A percentile compares a stretch with the other conserved stretches of the same genome.
These are phyloP conservation scores for Thraustotheca clavata DNA, from an alignment of 352 stramenopile genomes.

Conservation along the genomic window DNA sequence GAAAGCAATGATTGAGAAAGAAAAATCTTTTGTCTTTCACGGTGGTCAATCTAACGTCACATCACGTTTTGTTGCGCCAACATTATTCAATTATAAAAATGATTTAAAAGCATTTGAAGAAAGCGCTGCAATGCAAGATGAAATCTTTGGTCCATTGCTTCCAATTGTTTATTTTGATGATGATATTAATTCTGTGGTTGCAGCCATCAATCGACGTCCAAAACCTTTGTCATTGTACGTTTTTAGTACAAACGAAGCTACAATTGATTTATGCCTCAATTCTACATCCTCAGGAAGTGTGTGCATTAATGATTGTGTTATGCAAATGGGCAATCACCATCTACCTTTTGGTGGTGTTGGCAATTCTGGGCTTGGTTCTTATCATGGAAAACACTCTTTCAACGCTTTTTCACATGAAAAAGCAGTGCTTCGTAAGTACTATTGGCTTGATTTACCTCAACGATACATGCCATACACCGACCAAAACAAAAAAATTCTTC, in stretches of 20 bases:
- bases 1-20: slow-evolving; percentile 42
- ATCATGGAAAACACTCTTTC: slow-evolving; percentile 78
- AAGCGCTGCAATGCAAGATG: slow-evolving; percentile 80
- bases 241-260: slow-evolving; percentile 46
- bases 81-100: slow-evolving; percentile 83
- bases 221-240: slow-evolving; percentile 85
- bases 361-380: slow-evolving; percentile 66
- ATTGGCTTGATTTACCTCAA: slow-evolving; percentile 38
- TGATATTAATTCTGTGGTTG: slow-evolving; percentile 29
- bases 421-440: slow-evolving; percentile 57
- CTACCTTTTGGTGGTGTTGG: slow-evolving; percentile 82
- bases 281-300: slow-evolving; percentile 52
- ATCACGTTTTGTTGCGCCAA: slow-evolving; percentile 78
- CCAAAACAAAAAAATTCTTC: neutral
- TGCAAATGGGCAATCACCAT: slow-evolving; percentile 54
- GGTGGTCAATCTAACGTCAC: slow-evolving; percentile 51
- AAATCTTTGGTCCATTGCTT: slow-evolving; percentile 95
- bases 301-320: slow-evolving; percentile 72
- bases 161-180: slow-evolving; percentile 79
- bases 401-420: slow-evolving; percentile 68
- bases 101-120: slow-evolving; percentile 37
- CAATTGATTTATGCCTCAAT: slow-evolving; percentile 30
- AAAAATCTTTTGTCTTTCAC: slow-evolving; percentile 44
- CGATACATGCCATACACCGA: slow-evolving; percentile 45
- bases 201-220: slow-evolving; percentile 31